Evolutionary conservation across 2,329 filamentous ascomycete genomes (phyloP), one percentile per base, ranked within the genome.

Genomic region (Diaporthe sp.): DNA sequence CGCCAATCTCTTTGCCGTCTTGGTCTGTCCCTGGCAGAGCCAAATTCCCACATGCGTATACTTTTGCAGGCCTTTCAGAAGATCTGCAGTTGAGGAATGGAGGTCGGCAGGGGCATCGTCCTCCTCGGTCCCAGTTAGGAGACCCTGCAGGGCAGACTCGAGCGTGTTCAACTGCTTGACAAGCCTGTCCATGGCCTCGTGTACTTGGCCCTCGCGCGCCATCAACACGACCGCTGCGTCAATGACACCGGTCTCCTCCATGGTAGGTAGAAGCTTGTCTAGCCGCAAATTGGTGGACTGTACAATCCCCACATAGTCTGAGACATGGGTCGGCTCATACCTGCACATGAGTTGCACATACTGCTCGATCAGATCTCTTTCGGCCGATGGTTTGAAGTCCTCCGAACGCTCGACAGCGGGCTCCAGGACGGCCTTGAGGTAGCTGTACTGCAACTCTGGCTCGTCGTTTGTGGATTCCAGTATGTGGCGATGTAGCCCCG

Each of bases 1-100:
- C 77, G 82, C 86, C 70, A 81, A 79, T 74, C 84, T 83, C 74
- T 85, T 88, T 8, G 86, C 83, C 0, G 88, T 89, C 79, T 93
- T 94, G 65, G 91, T 94, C 81, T 98, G 95, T 1, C 93, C 92
- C 83, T 97, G 94, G 79, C 97, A 98, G 17, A 99, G 87, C 97
- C 97, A 99, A 68, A 97, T 96, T 19, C 97, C 97, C 1, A 99
- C 94, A 77, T 95, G 93, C 1, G 93, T 92, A 83, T 98, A 98
- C 81, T 97, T 98, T 75, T 97, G 92, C 25, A 99, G 85, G 0
- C 93, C 92, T 73, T 91, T 90, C 5, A 98, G 87, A 1, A 98
- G 87, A 73, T 96, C 93, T 72, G 93, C 90, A 0, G 93, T 91
- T 0, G 93, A 90, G 76, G 93, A 90, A 74, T 92, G 89, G 3